Evolutionary conservation across 2,329 filamentous ascomycete species (phyloP), one percentile per base, ranked within the genome.

Genomic region (Ophiosphaerella herpotricha): DNA sequence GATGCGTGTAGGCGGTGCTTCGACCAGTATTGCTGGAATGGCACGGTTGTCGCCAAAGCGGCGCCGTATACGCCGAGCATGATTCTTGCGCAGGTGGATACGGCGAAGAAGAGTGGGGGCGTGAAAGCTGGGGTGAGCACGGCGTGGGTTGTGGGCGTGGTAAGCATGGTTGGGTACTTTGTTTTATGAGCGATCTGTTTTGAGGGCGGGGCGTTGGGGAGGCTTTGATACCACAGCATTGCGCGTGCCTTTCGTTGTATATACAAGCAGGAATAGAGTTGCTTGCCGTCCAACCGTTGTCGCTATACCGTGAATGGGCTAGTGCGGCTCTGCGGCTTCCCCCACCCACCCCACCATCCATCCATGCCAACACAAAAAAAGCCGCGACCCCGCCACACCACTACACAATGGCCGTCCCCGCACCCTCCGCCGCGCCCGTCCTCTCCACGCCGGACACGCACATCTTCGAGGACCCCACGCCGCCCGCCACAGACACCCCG

Each of bases 21-120:
- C 73, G 60, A 78, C 11, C 74, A 78, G 16, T 97, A 97, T 77
- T 99, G 94, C 82, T 99, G 94, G 94, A 84, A 97, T 70, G 94
- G 94, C n/a, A 89, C 83, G 1, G 75, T 81, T 36, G 76, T 74
- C 0, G 58, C 56, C 9, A 60, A 46, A 0, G 61, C 70, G 1
- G 38, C 56, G 32, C 61, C 66, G 1, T 74, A 73, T 44, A 52
- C 50, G 11, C 71, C 72, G 2, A 24, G 55, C 26, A 32, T 66
- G 59, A 54, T 58, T 5, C 31, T 70, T 23, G 31, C 46, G 9
- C 45, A 50, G 31, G 39, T 66, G 18, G 18, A 21, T 4, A 21
- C 18, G 8, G 49, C 61, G 3, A 50, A 64, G 4, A 57, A 50
- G 32, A 67, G 62, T 38, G 66, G 59, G 4, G 63, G 55, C 24